Conservation (phyloP, 169 alveolate species). For the Pseudocohnilembus persalinus region DNA sequence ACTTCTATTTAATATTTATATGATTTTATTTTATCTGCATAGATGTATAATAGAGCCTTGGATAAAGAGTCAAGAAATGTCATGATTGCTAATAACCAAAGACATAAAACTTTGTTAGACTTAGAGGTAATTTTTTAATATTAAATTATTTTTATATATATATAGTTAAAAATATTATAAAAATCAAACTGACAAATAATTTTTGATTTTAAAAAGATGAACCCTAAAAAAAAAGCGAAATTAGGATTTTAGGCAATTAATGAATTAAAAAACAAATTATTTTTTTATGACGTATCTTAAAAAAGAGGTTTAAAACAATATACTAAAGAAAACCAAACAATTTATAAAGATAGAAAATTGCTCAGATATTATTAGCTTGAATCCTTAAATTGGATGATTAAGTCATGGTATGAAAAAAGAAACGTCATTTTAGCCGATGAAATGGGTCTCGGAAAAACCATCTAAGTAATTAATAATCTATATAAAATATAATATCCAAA, state of each 20-base stretch:
- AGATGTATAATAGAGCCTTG: conserved; percentile 54
- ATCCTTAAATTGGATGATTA: conserved; percentile 85
- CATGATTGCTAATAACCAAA: conserved; percentile 30
- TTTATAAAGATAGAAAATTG: conserved; percentile 41
- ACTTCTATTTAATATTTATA: too few relatives aligned
- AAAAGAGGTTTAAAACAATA: conserved; percentile 26
- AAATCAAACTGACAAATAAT: neutral
- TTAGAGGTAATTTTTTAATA: conserved; percentile 8
- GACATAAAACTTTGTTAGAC: conserved; percentile 47
- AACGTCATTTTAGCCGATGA: conserved; percentile 94
- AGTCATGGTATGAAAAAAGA: conserved; percentile 80
- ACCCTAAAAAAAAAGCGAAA: conserved; percentile 44
- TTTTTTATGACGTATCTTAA: conserved; percentile 28
- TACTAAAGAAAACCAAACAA: conserved; percentile 35
- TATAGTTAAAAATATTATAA: too few relatives aligned
- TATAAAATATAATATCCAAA: too few relatives aligned
- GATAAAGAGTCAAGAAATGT: conserved; percentile 54
- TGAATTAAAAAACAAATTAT: conserved; percentile 31
- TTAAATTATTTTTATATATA: too few relatives aligned
- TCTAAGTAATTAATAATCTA: too few relatives aligned
- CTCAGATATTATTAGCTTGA: conserved; percentile 94
- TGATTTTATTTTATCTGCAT: neutral
- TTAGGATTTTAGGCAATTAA: conserved; percentile 20
- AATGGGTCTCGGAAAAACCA: conserved; percentile 93
- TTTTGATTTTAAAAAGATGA: conserved; percentile 12